Conservation (phyloP, 805 yeast species). For the Priceomyces castillae region DNA sequence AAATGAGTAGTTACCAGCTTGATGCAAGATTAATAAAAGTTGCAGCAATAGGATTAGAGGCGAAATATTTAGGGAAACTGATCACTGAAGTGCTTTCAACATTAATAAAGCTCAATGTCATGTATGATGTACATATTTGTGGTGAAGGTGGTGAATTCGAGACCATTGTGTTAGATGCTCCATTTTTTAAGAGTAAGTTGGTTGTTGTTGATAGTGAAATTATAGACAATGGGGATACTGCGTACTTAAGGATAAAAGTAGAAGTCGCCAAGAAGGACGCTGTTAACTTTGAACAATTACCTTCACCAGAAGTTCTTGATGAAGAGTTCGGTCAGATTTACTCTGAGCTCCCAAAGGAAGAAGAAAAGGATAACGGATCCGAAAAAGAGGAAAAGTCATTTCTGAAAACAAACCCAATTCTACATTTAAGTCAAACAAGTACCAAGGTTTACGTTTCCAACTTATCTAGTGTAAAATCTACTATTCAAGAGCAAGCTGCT, state of each 20-base stretch:
- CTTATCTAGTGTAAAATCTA: conserved; percentile 18
- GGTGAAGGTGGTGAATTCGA: conserved; percentile 99
- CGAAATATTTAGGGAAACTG: conserved; percentile 64
- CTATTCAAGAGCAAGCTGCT: conserved; percentile 39
- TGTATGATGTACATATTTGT: conserved; percentile 86
- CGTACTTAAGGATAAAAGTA: conserved; percentile 58
- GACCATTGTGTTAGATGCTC: conserved; percentile 86
- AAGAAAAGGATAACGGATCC: background rate
- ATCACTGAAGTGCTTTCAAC: conserved; percentile 61
- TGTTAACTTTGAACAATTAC: conserved; percentile 12
- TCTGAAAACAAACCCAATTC: background rate
- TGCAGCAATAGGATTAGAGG: conserved; percentile 83
- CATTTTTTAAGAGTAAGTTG: conserved; percentile 61
- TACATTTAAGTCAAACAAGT: conserved; percentile 9
- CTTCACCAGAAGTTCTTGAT: conserved; percentile 39
- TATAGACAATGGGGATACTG: conserved; percentile 62
- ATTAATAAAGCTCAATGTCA: conserved; percentile 52
- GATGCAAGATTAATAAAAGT: conserved; percentile 90
- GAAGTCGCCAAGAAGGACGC: conserved; percentile 41
- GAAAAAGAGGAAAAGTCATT: background rate
- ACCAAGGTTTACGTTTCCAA: conserved; percentile 29
- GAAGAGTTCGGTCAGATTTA: conserved; percentile 39
- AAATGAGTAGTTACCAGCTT: conserved; percentile 63
- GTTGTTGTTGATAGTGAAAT: conserved; percentile 39
- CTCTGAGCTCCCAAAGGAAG: background rate